Conservation (phyloP, 306 rosid genomes). For the Aeschynomene evenia region DNA sequence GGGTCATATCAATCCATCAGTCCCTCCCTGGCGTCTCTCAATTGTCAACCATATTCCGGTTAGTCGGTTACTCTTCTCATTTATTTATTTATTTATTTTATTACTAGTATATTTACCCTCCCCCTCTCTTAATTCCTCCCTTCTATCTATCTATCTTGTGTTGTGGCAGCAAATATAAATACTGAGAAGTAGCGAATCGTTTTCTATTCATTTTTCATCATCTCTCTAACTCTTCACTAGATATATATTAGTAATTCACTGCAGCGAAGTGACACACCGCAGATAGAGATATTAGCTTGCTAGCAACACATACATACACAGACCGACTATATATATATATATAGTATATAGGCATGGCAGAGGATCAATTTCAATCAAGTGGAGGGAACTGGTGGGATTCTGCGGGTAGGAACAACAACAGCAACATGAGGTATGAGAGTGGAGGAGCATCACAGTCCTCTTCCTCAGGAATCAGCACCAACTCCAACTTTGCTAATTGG, state of each 20-base stretch:
- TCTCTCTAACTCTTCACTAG: conserved; percentile 42
- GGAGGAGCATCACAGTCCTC: conserved; percentile 75
- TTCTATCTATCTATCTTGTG: no score
- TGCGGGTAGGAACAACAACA: conserved; percentile 44
- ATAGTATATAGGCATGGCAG: conserved; percentile 53
- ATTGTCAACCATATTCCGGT: conserved; percentile 63
- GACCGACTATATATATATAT: no score
- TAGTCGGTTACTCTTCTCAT: conserved; percentile 40
- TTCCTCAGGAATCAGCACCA: conserved; percentile 59
- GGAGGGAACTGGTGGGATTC: conserved; percentile 93
- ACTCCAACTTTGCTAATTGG: conserved; percentile 60
- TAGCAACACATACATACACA: not conserved
- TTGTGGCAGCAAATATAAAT: conserved; percentile 67
- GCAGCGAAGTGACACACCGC: no score
- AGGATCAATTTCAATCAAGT: conserved; percentile 68
- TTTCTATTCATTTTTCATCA: conserved; percentile 55
- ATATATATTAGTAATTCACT: conserved; percentile 24
- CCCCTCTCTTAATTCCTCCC: no score
- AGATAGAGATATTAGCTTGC: no score
- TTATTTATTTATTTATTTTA: no score
- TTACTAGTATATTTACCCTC: no score
- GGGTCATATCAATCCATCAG: conserved; percentile 64
- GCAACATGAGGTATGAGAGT: conserved; percentile 50
- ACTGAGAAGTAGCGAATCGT: conserved; percentile 68
- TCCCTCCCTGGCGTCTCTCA: conserved; percentile 35